Base-by-base conservation (phyloP, 2,329 filamentous ascomycete genomes). In the Intubia oerlemansii region DNA sequence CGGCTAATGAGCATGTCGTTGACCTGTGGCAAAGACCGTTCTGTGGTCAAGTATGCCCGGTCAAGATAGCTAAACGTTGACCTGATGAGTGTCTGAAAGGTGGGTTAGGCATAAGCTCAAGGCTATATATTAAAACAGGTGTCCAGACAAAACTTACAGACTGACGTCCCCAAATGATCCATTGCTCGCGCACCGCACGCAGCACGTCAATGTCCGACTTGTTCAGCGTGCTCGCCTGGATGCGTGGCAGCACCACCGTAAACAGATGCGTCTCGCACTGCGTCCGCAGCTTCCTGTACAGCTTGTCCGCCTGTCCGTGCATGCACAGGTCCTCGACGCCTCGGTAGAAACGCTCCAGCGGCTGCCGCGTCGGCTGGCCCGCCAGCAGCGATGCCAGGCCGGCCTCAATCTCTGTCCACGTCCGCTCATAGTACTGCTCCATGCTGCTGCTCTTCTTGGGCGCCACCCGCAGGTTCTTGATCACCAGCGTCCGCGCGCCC, bases 1-100 rank as follows among this genome's bases (percentile, higher is more conserved):
- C 81, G 62, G 10, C 59, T 52, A 31, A 88, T 69, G 5, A 74
- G 68, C 56, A 91, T 71, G 43, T 91, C 80, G 42, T 84, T 76
- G 32, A 98, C 68, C 19, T 76, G 76, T 8, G 62, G 60, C 20
- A 63, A 52, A 14, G 74, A 67, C 39, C 73, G 70, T 25, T 72
- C 70, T 32, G 75, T 72, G 3, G 92, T 57, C 7, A 98, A 60
- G 44, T 82, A 93, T 3, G 82, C 79, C 36, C 88, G 72, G 46
- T 98, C 85, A 38, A 98, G 63, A 44, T 84, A 98, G 53, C 82
- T 91, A 51, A 93, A 95, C 22, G 90, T 76, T 37, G 78, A 85
- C 27, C 82, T 69, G 29, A 98, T 66, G 10, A 73, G n/a, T n/a
- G n/a, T n/a, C n/a, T n/a, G n/a, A n/a, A n/a, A n/a, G n/a, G n/a